A percentile compares a stretch with the other conserved stretches of the same genome.
Evolutionary conservation across 2,329 filamentous ascomycete species (phyloP).

Genomic region (Penicillium glabrum): DNA sequence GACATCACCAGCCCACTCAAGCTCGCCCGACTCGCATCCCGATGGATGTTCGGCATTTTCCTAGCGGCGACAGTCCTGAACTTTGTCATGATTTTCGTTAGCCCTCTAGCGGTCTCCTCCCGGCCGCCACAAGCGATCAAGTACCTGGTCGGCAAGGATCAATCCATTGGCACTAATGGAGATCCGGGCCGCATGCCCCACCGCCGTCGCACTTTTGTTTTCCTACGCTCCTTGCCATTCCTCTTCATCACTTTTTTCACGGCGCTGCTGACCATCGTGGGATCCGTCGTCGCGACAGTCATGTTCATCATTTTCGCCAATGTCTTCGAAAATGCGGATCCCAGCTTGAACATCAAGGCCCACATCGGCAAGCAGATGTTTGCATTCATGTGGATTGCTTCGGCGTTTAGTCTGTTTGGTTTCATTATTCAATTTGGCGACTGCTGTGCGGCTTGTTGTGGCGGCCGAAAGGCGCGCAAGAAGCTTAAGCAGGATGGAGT

Average conservation of each 20-base stretch:
- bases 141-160: constrained; percentile 27
- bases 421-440: constrained; percentile 73
- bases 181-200: constrained; percentile 29
- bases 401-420: constrained; percentile 64
- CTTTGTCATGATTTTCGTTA: constrained; percentile 69
- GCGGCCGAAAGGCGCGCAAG: constrained; percentile 39
- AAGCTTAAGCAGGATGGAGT: constrained; percentile 26
- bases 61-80: constrained; percentile 68
- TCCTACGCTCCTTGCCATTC: constrained; percentile 62
- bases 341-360: constrained; percentile 73
- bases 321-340: constrained; percentile 66
- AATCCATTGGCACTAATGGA: constrained; percentile 8
- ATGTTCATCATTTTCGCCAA: constrained; percentile 81
- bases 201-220: constrained; percentile 37
- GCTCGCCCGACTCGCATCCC: constrained; percentile 71
- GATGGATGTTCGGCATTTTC: constrained; percentile 90
- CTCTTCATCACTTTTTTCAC: constrained; percentile 67
- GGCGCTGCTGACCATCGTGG: constrained; percentile 67
- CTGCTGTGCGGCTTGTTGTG: constrained; percentile 65
- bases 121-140: constrained; percentile 37
- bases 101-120: constrained; percentile 52
- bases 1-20: constrained; percentile 71
- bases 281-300: constrained; percentile 73
- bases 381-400: constrained; percentile 85
- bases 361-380: constrained; percentile 73